A percentile compares a stretch with the other conserved stretches of the same genome.
Evolutionary conservation across 78 protist genomes (phyloP).

Genomic region (Cavenderia fasciculata): DNA sequence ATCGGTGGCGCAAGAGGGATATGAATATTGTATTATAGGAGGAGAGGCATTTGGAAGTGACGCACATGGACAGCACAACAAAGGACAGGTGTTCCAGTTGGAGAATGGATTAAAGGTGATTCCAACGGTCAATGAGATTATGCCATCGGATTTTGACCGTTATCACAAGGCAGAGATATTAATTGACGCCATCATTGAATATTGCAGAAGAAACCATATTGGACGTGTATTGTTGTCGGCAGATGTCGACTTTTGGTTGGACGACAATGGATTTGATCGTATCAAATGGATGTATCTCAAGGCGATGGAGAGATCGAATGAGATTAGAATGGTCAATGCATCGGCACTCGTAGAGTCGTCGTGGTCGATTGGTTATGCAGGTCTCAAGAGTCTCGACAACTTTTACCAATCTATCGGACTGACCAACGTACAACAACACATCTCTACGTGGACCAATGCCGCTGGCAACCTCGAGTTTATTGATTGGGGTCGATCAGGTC

Average conservation of each 20-base stretch:
- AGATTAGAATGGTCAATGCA: slow-evolving; percentile 61
- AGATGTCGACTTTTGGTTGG: slow-evolving; percentile 75
- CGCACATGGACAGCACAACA: slow-evolving; percentile 43
- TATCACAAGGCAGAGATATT: slow-evolving; percentile 62
- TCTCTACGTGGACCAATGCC: slow-evolving; percentile 66
- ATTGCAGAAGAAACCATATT: slow-evolving; percentile 60
- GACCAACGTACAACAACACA: background rate
- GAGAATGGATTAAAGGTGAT: slow-evolving; percentile 42
- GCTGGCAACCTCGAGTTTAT: slow-evolving; percentile 33
- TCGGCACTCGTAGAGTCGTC: slow-evolving; percentile 22
- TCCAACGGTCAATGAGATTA: slow-evolving; percentile 57
- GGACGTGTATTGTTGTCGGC: slow-evolving; percentile 50
- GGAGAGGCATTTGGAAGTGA: slow-evolving; percentile 77
- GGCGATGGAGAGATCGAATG: slow-evolving; percentile 14
- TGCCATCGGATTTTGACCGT: slow-evolving; percentile 53
- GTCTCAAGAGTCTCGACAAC: background rate
- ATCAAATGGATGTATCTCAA: slow-evolving; percentile 65
- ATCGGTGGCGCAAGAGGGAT: slow-evolving; percentile 44
- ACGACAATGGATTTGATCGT: slow-evolving; percentile 44
- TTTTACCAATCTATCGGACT: slow-evolving; percentile 45
- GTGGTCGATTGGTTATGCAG: slow-evolving; percentile 52
- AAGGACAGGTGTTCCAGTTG: slow-evolving; percentile 33
- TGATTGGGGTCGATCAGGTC: slow-evolving; percentile 48
- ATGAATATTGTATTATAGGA: slow-evolving; percentile 73
- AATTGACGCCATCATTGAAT: slow-evolving; percentile 55